Evolutionary conservation across 164 flowering plant species (phyloP).

Genomic region (Magnolia kwangsiensis): DNA sequence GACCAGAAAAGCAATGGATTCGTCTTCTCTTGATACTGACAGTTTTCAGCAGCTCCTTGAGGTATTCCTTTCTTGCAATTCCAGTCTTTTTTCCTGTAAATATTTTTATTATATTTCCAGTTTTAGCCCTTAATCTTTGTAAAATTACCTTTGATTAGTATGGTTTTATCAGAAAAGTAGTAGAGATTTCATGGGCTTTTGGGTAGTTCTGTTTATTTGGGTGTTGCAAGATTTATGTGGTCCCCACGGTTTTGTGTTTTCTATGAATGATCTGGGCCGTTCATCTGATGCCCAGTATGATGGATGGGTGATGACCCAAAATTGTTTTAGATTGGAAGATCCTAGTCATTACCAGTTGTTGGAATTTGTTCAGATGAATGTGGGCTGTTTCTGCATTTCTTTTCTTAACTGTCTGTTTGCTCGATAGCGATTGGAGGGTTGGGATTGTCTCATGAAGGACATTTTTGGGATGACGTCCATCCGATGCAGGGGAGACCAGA

Average conservation of each 20-base stretch:
- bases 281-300: not conserved
- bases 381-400: too few relatives aligned
- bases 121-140: not conserved
- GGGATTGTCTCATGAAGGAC: too few relatives aligned
- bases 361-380: not conserved
- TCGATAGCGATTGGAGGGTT: too few relatives aligned
- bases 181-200: not conserved
- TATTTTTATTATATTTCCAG: not conserved
- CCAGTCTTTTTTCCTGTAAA: too few relatives aligned
- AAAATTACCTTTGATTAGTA: too few relatives aligned
- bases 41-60: constrained; percentile 4
- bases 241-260: not conserved
- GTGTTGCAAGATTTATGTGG: not conserved
- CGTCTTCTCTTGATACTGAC: constrained; percentile 6
- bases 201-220: not conserved
- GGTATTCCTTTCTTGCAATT: not conserved
- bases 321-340: not conserved
- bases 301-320: not conserved
- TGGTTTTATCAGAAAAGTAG: not conserved
- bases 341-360: not conserved
- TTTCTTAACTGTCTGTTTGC: too few relatives aligned
- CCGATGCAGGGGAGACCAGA: too few relatives aligned
- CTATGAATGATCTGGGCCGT: not conserved
- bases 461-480: too few relatives aligned
- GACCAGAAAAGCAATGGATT: not conserved